Percentiles rank a stretch among this genome's conserved stretches.
These are phyloP conservation scores for Hebeloma cylindrosporum DNA, from an alignment of 768 basidiomycete species.

Conservation along the genomic window DNA sequence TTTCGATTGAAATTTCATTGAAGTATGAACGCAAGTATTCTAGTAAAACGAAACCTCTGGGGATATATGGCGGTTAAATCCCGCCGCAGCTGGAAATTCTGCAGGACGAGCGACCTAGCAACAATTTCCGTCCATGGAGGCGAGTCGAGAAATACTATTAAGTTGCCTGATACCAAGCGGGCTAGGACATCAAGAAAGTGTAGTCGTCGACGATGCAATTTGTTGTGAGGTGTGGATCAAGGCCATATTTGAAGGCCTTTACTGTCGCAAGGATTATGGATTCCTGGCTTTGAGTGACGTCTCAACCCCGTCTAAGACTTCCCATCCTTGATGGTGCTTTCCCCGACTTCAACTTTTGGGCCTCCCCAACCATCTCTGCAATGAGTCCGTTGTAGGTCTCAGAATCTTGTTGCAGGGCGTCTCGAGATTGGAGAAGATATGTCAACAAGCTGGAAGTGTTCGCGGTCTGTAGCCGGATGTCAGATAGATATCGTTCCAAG, in stretches of 20 bases:
- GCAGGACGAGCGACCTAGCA: no score
- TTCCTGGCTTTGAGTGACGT: no score
- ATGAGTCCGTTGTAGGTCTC: constrained; percentile 91
- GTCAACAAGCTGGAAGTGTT: constrained; percentile 76
- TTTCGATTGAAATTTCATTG: background rate
- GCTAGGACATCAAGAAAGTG: no score
- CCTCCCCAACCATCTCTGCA: constrained; percentile 89
- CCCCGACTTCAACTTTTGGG: constrained; percentile 76
- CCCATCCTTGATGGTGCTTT: constrained; percentile 39
- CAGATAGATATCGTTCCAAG: constrained; percentile 65
- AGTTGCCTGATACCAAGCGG: background rate
- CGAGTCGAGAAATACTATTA: background rate
- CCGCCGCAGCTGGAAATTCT: constrained; percentile 1
- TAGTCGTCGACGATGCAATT: no score
- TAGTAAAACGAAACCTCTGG: background rate
- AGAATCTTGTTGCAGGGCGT: constrained; percentile 81
- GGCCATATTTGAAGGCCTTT: no score
- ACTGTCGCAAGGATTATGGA: no score
- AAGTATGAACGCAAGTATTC: no score
- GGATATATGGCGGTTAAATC: background rate
- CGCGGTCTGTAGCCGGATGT: constrained; percentile 71
- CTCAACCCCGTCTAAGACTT: constrained; percentile 42
- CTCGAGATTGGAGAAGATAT: constrained; percentile 77
- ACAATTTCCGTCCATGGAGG: background rate
- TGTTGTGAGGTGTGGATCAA: no score